Percentiles rank a stretch among this genome's conserved stretches.
These are phyloP conservation scores for Tolypocladium paradoxum DNA, from an alignment of 2,329 filamentous ascomycete genomes.

Conservation along the genomic window DNA sequence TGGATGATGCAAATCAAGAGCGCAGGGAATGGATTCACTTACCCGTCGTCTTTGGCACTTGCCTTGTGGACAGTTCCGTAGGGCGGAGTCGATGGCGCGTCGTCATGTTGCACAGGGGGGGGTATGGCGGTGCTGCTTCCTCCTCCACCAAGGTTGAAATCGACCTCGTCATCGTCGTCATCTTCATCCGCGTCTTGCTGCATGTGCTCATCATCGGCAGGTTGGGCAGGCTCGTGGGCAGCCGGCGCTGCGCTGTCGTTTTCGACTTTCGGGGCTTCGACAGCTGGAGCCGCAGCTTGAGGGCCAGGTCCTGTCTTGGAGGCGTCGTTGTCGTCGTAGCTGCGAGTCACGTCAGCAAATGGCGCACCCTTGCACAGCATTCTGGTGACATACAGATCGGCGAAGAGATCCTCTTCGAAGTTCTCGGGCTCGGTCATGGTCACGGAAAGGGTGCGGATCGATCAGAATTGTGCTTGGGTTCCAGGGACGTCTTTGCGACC, in stretches of 20 bases:
- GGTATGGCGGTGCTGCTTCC: constrained; percentile 16
- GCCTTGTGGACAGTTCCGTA: constrained; percentile 38
- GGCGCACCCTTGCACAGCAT: background rate
- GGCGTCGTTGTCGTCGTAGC: constrained; percentile 55
- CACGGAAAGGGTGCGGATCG: background rate
- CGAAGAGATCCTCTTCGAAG: constrained; percentile 89
- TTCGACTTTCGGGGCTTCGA: constrained; percentile 16
- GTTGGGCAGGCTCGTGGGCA: constrained; percentile 1
- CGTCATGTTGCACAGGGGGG: constrained; percentile 18
- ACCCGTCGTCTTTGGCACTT: constrained; percentile 48
- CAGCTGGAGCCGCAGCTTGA: constrained; percentile 16
- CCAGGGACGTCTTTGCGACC: background rate
- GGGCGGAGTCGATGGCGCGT: constrained; percentile 18
- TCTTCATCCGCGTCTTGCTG: constrained; percentile 32
- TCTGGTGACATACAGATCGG: constrained; percentile 62
- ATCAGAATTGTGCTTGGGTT: background rate
- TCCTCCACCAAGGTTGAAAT: constrained; percentile 44
- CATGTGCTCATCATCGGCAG: constrained; percentile 28
- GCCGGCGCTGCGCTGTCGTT: constrained; percentile 11
- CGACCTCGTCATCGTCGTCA: constrained; percentile 47
- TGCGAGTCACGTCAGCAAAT: constrained; percentile 18
- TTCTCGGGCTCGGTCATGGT: constrained; percentile 71
- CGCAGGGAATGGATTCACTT: constrained; percentile 15
- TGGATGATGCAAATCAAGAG: background rate
- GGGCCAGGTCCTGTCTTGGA: constrained; percentile 27